Evolutionary conservation across 2,329 filamentous ascomycete genomes (phyloP).

Genomic region (Lasiodiplodia citricola): DNA sequence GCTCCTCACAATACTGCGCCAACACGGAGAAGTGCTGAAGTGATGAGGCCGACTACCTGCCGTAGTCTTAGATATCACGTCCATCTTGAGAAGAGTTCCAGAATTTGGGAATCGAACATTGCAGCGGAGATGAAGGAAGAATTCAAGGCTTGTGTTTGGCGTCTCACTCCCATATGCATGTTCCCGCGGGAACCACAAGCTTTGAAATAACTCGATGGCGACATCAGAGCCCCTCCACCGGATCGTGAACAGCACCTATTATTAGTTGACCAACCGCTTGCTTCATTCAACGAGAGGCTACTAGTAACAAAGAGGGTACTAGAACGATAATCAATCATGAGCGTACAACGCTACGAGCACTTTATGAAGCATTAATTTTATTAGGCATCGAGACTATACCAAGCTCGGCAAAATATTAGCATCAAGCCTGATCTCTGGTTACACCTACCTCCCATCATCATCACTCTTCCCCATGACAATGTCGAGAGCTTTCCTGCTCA

Average conservation of each 20-base stretch:
- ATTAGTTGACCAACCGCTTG: neutral
- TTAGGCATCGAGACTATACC: neutral
- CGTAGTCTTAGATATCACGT: neutral
- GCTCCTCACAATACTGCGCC: neutral
- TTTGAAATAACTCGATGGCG: neutral
- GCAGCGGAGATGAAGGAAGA: neutral
- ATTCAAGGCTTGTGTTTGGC: neutral
- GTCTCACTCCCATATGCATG: neutral
- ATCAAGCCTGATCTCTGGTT: neutral
- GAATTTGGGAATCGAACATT: neutral
- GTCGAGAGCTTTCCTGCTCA: conserved; percentile 73
- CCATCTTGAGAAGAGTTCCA: neutral
- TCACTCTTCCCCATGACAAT: conserved; percentile 71
- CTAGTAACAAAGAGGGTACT: neutral
- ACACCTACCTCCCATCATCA: conserved; percentile 3
- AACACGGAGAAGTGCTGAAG: neutral
- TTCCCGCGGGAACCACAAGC: neutral
- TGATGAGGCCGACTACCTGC: neutral
- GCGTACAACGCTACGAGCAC: neutral
- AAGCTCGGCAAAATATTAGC: neutral
- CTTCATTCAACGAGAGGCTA: neutral
- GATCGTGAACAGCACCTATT: neutral
- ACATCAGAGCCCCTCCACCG: neutral
- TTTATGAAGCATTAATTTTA: neutral
- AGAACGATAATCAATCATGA: neutral